Percentiles rank a stretch among this genome's conserved stretches.
Conservation (phyloP, 345 rosid genomes). For the Jatropha curcas region DNA sequence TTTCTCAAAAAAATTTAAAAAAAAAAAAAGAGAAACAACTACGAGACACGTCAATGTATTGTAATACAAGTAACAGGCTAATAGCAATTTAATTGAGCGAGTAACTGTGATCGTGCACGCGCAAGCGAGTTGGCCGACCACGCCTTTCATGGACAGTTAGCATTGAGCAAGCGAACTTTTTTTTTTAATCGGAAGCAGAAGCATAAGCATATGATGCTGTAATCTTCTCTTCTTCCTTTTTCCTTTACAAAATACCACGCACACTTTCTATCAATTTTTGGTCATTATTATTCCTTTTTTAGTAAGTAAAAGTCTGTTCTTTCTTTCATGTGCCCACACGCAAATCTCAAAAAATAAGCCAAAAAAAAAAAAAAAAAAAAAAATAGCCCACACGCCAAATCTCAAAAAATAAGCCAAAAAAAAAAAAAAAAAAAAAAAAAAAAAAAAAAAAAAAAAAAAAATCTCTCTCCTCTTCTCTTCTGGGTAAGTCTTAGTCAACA, state of each 20-base stretch:
- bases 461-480: neutral
- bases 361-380: no score
- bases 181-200: neutral
- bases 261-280: neutral
- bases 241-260: neutral
- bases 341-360: neutral
- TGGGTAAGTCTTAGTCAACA: slow-evolving; percentile 7
- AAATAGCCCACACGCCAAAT: no score
- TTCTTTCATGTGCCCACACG: neutral
- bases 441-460: no score
- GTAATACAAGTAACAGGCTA: no score
- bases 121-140: neutral
- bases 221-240: neutral
- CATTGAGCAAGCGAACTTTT: neutral
- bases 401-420: neutral
- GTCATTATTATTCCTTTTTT: neutral
- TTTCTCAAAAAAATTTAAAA: no score
- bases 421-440: no score
- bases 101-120: neutral
- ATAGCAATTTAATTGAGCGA: neutral
- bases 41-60: no score
- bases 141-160: neutral
- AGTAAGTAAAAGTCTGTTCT: neutral
- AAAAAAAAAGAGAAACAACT: no score
- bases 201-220: no score